Evolutionary conservation across 441 rosid genomes (phyloP), one percentile per base, ranked within the genome.

Genomic region (Pelargonium myrrhifolium): DNA sequence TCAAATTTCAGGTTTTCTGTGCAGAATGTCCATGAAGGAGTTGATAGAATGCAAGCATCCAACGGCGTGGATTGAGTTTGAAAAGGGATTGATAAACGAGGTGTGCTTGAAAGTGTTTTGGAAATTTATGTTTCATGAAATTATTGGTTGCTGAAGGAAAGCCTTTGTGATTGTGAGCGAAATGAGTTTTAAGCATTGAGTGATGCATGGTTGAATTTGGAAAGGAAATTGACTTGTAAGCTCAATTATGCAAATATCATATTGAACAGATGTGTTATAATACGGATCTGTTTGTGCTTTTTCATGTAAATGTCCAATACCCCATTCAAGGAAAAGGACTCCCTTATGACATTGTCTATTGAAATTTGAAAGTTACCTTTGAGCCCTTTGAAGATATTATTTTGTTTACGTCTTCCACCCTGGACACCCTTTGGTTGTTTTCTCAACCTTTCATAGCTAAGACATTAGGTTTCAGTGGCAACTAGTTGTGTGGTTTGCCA

Each of bases 31-130:
- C 45, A 74, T 90, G 74, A 72, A 86, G 81, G 88, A 89, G 67
- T 79, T 93, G 24, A 74, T 93, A 12, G 92, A 84, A 37, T 72
- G 82, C 83, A 87, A 93, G 77, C 94, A 93, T 67, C 97, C 96
- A 31, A 83, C 88, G 66, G 81, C 94, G 2, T 93, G 98, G 98
- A 69, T 84, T 68, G 96, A 92, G 69, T 93, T 93, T 56, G 97
- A 93, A 79, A 82, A 86, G 79, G 98, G 97, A 65, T n/a, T 77
- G 62, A 89, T 90, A 66, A 79, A 89, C 62, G 97, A 93, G 91
- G 95, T 89, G 77, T 37, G 45, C 66, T 9, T 58, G 60, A 11
- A 8, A 49, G 14, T 18, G 40, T 21, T 66, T 24, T 11, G 61
- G 40, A 51, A 40, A 47, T 26, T 39, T 51, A 2, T 51, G 43